A percentile compares a stretch with the other conserved stretches of the same genome.
phyloP scores from a whole-genome alignment of 2,329 filamentous ascomycete species.

The Clarireedia paspali region DNA sequence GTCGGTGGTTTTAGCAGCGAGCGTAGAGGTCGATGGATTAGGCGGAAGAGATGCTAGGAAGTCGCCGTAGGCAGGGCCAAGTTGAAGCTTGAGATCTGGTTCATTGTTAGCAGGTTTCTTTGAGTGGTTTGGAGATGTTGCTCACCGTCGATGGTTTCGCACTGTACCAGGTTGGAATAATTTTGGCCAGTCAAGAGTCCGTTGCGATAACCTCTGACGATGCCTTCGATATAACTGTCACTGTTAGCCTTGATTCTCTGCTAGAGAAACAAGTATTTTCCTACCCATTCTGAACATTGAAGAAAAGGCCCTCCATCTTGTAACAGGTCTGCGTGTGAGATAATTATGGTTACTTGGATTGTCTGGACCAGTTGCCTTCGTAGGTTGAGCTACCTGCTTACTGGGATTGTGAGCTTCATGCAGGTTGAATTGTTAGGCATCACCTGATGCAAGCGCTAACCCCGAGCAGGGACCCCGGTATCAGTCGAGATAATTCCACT shows the following conservation, averaged over 20 bases:
- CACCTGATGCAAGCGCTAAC: constrained; percentile 12
- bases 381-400: not conserved
- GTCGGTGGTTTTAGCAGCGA: constrained; percentile 92
- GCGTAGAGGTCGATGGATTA: constrained; percentile 91
- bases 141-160: constrained; percentile 92
- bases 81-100: constrained; percentile 92
- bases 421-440: not conserved
- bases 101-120: constrained; percentile 8
- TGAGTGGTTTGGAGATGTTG: not conserved
- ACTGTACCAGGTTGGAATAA: constrained; percentile 94
- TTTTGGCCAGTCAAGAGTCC: constrained; percentile 80
- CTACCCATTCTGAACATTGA: constrained; percentile 90
- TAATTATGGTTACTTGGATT: constrained; percentile 11
- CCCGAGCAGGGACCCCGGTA: not conserved
- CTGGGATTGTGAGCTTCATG: constrained; percentile 3
- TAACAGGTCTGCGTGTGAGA: constrained; percentile 7
- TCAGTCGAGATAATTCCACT: constrained; percentile 7
- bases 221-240: constrained; percentile 85
- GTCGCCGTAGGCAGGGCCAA: constrained; percentile 93
- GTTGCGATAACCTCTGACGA: constrained; percentile 95
- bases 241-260: constrained; percentile 12
- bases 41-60: constrained; percentile 90
- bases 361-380: constrained; percentile 9
- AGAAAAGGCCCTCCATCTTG: constrained; percentile 84
- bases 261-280: constrained; percentile 22